A percentile compares a stretch with the other conserved stretches of the same genome.
These are phyloP conservation scores for Aspergillus quadricinctus DNA, from an alignment of 2,329 filamentous ascomycete genomes.

Conservation along the genomic window DNA sequence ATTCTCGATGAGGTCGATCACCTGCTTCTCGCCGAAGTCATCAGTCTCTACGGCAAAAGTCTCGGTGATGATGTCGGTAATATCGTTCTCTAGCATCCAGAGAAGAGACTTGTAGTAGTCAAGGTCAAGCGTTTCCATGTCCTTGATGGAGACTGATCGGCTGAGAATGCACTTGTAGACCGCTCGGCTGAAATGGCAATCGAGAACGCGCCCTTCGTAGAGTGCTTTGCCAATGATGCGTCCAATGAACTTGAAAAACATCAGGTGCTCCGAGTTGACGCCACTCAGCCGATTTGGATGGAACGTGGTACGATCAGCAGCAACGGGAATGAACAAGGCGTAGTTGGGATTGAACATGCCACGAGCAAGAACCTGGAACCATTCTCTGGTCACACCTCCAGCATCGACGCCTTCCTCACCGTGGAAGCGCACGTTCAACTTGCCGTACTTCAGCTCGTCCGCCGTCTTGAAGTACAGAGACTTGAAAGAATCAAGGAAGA, in stretches of 20 bases:
- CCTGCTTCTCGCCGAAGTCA: slow-evolving; percentile 83
- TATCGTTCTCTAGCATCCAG: slow-evolving; percentile 99
- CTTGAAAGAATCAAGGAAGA: slow-evolving; percentile 98
- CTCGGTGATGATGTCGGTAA: slow-evolving; percentile 94
- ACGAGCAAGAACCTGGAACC: slow-evolving; percentile 95
- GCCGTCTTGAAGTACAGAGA: slow-evolving; percentile 95
- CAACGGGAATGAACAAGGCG: slow-evolving; percentile 91
- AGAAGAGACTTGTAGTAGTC: slow-evolving; percentile 98
- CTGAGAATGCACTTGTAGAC: slow-evolving; percentile 97
- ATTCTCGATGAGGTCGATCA: slow-evolving; percentile 80
- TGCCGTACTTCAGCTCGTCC: slow-evolving; percentile 98
- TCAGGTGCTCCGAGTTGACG: slow-evolving; percentile 90
- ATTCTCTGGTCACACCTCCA: slow-evolving; percentile 94
- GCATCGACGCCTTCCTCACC: slow-evolving; percentile 97
- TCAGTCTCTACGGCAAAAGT: slow-evolving; percentile 94
- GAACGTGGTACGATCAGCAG: slow-evolving; percentile 96
- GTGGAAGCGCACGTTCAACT: slow-evolving; percentile 95
- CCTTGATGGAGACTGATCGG: slow-evolving; percentile 93
- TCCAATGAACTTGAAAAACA: slow-evolving; percentile 99
- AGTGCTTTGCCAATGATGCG: slow-evolving; percentile 97
- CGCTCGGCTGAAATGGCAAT: slow-evolving; percentile 97
- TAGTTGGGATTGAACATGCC: slow-evolving; percentile 99
- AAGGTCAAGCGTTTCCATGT: slow-evolving; percentile 97
- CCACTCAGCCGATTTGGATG: slow-evolving; percentile 92
- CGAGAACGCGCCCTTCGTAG: slow-evolving; percentile 90